A percentile compares a stretch with the other conserved stretches of the same genome.
Evolutionary conservation across 176 grass and related monocot species (phyloP).

Genomic region (Carex kokanica): DNA sequence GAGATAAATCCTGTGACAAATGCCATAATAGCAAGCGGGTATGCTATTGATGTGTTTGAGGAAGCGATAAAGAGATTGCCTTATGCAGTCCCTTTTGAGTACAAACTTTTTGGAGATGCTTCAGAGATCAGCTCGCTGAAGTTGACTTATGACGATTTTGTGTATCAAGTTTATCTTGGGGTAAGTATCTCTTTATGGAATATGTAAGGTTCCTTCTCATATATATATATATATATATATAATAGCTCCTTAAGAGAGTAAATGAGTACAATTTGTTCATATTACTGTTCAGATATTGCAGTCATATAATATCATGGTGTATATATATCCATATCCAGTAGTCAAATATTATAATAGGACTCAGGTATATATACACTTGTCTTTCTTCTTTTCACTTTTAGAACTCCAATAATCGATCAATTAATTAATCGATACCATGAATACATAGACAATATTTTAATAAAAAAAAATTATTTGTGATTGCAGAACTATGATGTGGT

Average conservation of each 20-base stretch:
- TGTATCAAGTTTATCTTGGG: conserved; percentile 39
- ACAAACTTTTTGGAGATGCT: conserved; percentile 17
- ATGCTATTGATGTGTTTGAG: conserved; percentile 38
- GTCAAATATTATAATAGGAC: no score
- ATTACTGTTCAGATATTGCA: no score
- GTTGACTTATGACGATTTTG: conserved; percentile 35
- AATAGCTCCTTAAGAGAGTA: no score
- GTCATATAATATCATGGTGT: no score
- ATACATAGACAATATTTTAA: no score
- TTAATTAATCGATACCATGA: no score
- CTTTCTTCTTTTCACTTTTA: no score
- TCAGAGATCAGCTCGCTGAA: conserved; percentile 10
- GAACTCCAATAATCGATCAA: no score
- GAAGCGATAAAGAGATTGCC: conserved; percentile 32
- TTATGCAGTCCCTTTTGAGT: conserved; percentile 36
- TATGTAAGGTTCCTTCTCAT: background rate
- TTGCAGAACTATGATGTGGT: conserved; percentile 35
- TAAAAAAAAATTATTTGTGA: background rate
- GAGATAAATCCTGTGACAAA: conserved; percentile 27
- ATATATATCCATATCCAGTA: no score
- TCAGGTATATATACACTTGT: no score
- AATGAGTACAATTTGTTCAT: no score
- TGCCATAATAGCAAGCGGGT: conserved; percentile 2
- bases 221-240: no score
- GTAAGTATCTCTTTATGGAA: conserved; percentile 4